Evolutionary conservation across 2,329 filamentous ascomycete genomes (phyloP).

Genomic region (Endothia cerciana): DNA sequence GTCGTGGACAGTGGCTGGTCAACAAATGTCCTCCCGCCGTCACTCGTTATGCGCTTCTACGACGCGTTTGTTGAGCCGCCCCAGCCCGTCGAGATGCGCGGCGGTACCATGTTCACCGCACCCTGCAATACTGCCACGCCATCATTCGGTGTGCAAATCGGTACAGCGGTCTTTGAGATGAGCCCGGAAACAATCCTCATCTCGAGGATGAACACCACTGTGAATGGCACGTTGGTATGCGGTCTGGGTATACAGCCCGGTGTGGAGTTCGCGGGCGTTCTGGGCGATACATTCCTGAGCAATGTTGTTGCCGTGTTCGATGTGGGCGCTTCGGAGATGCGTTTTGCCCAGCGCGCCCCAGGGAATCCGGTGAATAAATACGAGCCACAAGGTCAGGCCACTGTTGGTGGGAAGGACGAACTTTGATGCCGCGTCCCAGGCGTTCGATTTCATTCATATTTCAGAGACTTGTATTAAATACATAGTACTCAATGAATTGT

Average conservation of each 20-base stretch:
- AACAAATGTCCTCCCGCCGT: conserved; percentile 19
- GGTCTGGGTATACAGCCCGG: conserved; percentile 36
- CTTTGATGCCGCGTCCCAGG: too few species aligned
- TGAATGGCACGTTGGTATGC: conserved; percentile 32
- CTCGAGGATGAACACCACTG: conserved; percentile 31
- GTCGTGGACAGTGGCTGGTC: conserved; percentile 26
- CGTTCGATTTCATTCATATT: too few species aligned
- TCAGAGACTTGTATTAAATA: too few species aligned
- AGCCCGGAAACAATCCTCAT: conserved; percentile 35
- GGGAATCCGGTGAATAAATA: background rate
- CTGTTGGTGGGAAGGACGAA: background rate
- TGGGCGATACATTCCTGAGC: conserved; percentile 37
- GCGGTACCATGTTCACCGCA: conserved; percentile 32
- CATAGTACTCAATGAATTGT: background rate
- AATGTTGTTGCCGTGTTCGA: conserved; percentile 40
- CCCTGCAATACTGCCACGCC: conserved; percentile 36
- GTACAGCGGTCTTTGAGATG: conserved; percentile 34
- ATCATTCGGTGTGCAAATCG: conserved; percentile 37
- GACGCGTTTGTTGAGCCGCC: conserved; percentile 34
- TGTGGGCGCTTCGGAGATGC: conserved; percentile 36
- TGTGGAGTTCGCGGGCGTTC: conserved; percentile 21
- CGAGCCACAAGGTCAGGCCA: background rate
- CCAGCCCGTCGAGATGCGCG: conserved; percentile 29
- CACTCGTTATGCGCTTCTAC: conserved; percentile 33
- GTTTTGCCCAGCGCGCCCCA: conserved; percentile 33